phyloP scores from a whole-genome alignment of 2,329 filamentous ascomycete species.

The Claviceps quebecensis region DNA sequence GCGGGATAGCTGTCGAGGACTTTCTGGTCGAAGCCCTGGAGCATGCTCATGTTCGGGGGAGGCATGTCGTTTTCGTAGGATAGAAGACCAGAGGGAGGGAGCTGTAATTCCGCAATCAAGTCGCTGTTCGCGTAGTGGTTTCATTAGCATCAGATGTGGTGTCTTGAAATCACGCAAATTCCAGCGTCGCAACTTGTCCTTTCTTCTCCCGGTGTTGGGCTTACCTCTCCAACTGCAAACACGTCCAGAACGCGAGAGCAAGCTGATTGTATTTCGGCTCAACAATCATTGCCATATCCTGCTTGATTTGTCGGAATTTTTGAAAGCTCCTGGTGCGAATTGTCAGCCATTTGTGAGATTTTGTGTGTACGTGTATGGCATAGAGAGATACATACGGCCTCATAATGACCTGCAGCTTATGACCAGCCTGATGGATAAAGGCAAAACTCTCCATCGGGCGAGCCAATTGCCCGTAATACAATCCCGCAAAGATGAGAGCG shows the following conservation, averaged over 20 bases:
- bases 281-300: constrained; percentile 22
- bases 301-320: constrained; percentile 29
- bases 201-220: constrained; percentile 3
- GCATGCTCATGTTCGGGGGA: constrained; percentile 42
- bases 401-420: constrained; percentile 55
- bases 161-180: neutral
- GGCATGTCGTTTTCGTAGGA: constrained; percentile 50
- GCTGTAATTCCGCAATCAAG: constrained; percentile 71
- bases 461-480: constrained; percentile 81
- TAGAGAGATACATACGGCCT: constrained; percentile 44
- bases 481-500: constrained; percentile 66
- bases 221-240: constrained; percentile 79
- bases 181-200: neutral
- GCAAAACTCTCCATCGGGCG: constrained; percentile 73
- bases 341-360: neutral
- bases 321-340: constrained; percentile 28
- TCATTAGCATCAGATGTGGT: neutral
- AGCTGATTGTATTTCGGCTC: constrained; percentile 44
- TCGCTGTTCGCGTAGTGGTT: constrained; percentile 40
- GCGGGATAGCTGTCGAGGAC: constrained; percentile 47
- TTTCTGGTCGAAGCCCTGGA: constrained; percentile 28
- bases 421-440: constrained; percentile 42
- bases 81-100: constrained; percentile 47
- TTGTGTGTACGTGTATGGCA: neutral
- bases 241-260: constrained; percentile 80